A percentile compares a stretch with the other conserved stretches of the same genome.
These are phyloP conservation scores for Aspergillus versicolor DNA, from an alignment of 2,329 filamentous ascomycete genomes.

Conservation along the genomic window DNA sequence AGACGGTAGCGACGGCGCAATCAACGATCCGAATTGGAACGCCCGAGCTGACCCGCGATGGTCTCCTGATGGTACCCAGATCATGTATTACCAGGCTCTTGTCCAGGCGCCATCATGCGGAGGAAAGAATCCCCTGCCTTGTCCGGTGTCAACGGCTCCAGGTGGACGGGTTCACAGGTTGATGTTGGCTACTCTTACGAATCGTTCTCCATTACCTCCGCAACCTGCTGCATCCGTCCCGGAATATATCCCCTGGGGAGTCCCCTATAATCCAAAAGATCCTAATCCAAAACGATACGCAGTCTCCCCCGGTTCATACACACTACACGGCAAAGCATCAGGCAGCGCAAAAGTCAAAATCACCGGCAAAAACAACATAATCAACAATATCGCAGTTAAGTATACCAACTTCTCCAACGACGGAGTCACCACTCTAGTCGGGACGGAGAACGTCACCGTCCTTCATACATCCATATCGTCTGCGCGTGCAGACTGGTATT, in stretches of 20 bases:
- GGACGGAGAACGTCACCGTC: constrained; percentile 36
- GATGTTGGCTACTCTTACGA: constrained; percentile 43
- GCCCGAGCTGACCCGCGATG: constrained; percentile 43
- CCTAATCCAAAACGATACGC: not conserved
- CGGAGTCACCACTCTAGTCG: constrained; percentile 31
- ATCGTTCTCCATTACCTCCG: constrained; percentile 26
- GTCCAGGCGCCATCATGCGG: constrained; percentile 44
- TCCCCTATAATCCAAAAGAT: constrained; percentile 9
- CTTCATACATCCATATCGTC: constrained; percentile 15
- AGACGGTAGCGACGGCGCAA: constrained; percentile 32
- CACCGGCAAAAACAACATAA: not conserved
- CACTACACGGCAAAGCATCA: constrained; percentile 12
- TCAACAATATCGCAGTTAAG: constrained; percentile 31
- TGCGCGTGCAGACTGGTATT: constrained; percentile 39
- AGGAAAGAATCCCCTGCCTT: constrained; percentile 44
- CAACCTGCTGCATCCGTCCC: constrained; percentile 26
- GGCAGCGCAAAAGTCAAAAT: constrained; percentile 15
- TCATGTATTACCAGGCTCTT: constrained; percentile 46
- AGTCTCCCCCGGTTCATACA: constrained; percentile 16
- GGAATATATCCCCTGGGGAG: constrained; percentile 20
- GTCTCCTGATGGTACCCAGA: constrained; percentile 40
- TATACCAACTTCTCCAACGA: constrained; percentile 43
- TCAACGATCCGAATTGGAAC: constrained; percentile 53
- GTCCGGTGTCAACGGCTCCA: constrained; percentile 39
- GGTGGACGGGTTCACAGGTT: constrained; percentile 41